A percentile compares a stretch with the other conserved stretches of the same genome.
These are phyloP conservation scores for Colletotrichum acutatum DNA, from an alignment of 2,329 filamentous ascomycete genomes.

Conservation along the genomic window DNA sequence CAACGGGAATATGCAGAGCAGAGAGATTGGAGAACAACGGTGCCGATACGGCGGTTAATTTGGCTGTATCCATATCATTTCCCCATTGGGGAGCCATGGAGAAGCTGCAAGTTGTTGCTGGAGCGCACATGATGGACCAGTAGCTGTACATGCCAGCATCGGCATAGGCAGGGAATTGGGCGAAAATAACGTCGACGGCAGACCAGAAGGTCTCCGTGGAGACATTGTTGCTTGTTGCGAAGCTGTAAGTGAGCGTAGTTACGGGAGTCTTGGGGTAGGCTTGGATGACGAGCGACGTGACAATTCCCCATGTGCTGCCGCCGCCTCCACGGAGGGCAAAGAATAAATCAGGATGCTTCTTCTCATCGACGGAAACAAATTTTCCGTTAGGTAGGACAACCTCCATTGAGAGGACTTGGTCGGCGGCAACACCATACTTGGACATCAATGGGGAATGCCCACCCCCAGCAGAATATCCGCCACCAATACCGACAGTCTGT, in stretches of 20 bases:
- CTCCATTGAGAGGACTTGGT: constrained; percentile 49
- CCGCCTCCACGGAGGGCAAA: constrained; percentile 62
- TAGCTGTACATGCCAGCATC: constrained; percentile 50
- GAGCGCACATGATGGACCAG: constrained; percentile 39
- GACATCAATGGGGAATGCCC: constrained; percentile 45
- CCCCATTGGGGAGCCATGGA: constrained; percentile 33
- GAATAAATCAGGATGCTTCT: constrained; percentile 55
- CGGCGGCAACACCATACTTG: constrained; percentile 47
- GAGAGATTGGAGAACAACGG: constrained; percentile 43
- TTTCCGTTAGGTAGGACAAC: constrained; percentile 48
- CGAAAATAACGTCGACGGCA: constrained; percentile 42
- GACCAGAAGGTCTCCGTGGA: constrained; percentile 47
- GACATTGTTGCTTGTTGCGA: constrained; percentile 41
- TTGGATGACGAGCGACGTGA: constrained; percentile 53
- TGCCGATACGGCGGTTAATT: constrained; percentile 48
- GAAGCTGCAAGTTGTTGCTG: constrained; percentile 43
- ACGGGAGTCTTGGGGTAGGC: constrained; percentile 51
- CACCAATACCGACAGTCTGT: constrained; percentile 43
- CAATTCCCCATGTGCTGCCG: constrained; percentile 56
- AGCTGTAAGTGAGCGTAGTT: constrained; percentile 41
- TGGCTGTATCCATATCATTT: constrained; percentile 41
- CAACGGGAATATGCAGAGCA: constrained; percentile 40
- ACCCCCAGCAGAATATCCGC: constrained; percentile 47
- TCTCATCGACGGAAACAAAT: constrained; percentile 45
- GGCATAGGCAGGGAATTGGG: constrained; percentile 47